Base-by-base conservation (phyloP, 495 filamentous ascomycete genomes). In the Trichoderma virens region DNA sequence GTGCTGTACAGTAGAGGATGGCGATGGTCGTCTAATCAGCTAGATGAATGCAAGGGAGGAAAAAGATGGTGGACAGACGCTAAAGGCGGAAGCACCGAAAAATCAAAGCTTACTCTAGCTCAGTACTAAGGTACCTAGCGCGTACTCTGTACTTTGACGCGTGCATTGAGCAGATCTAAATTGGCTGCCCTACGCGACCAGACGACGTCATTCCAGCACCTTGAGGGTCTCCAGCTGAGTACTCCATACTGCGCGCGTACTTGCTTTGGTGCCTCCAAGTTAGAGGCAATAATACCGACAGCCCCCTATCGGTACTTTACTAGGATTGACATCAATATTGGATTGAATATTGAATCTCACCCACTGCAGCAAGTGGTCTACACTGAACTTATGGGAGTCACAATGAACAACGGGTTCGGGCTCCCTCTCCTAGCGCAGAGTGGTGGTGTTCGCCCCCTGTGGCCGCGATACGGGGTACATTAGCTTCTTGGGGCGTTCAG, bases 401-500 rank as follows among this genome's bases (percentile, higher is more conserved):
- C n/a, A n/a, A n/a, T n/a, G n/a, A n/a, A n/a, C n/a, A n/a, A n/a
- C n/a, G n/a, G n/a, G n/a, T n/a, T n/a, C n/a, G n/a, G n/a, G n/a
- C n/a, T n/a, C n/a, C n/a, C n/a, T n/a, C n/a, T n/a, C n/a, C n/a
- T 35, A 35, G 32, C 32, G 32, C 32, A 35, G n/a, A n/a, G n/a
- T n/a, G n/a, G n/a, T n/a, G n/a, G n/a, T n/a, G n/a, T n/a, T n/a
- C n/a, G n/a, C 25, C 51, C 28, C 23, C 25, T 9, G 25, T 27
- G 23, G 8, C n/a, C n/a, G 9, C 7, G 51, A 56, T 56, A 56
- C 27, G 51, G 51, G 51, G 51, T 56, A 30, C 51, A 30, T 56
- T 56, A 56, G 51, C 51, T 30, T n/a, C n/a, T 56, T 23, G 27
- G 51, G 43, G 43, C 43, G n/a, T 41, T 41, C 38, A 41, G 38